These are phyloP conservation scores for Lentithecium fluviatile DNA, from an alignment of 495 filamentous ascomycete genomes.

Conservation along the genomic window DNA sequence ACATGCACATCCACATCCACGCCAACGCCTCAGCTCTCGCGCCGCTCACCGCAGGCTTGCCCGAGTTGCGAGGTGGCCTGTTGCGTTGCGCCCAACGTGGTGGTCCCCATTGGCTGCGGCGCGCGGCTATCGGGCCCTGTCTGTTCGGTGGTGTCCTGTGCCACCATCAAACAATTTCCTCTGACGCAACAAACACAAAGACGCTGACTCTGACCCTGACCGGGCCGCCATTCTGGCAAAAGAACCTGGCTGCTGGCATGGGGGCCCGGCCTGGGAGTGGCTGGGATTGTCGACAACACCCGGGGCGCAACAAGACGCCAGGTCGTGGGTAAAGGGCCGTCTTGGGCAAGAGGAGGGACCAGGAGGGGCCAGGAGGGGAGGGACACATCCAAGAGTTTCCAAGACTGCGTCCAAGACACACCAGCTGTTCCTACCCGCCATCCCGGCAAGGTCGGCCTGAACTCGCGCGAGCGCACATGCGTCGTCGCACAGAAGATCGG, in stretches of 20 bases:
- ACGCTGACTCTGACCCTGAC: conserved; percentile 12
- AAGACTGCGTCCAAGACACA: too few relatives aligned
- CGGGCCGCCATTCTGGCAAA: conserved; percentile 28
- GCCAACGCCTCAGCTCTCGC: background rate
- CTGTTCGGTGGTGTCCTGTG: conserved; percentile 6
- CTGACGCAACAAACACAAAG: conserved; percentile 2
- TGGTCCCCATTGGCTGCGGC: conserved; percentile 15
- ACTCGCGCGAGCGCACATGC: background rate
- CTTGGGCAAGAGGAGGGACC: too few relatives aligned
- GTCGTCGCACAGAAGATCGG: background rate
- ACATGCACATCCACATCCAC: background rate
- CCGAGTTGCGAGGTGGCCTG: background rate
- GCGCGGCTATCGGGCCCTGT: conserved; percentile 16
- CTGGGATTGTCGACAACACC: conserved; percentile 5
- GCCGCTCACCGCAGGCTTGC: conserved; percentile 3
- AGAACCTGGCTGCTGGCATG: background rate
- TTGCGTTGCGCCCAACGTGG: conserved; percentile 22
- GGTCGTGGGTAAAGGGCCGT: conserved; percentile 1
- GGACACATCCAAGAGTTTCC: too few relatives aligned
- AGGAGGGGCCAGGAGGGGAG: too few relatives aligned
- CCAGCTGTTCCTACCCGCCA: conserved; percentile 1
- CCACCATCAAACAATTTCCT: conserved; percentile 19
- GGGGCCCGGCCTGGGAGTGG: conserved; percentile 3
- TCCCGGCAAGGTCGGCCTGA: background rate
- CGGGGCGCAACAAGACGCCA: conserved; percentile 11